Percentiles rank a stretch among this genome's conserved stretches.
phyloP scores from a whole-genome alignment of 805 yeast species.

The Myxozyma udenii region DNA sequence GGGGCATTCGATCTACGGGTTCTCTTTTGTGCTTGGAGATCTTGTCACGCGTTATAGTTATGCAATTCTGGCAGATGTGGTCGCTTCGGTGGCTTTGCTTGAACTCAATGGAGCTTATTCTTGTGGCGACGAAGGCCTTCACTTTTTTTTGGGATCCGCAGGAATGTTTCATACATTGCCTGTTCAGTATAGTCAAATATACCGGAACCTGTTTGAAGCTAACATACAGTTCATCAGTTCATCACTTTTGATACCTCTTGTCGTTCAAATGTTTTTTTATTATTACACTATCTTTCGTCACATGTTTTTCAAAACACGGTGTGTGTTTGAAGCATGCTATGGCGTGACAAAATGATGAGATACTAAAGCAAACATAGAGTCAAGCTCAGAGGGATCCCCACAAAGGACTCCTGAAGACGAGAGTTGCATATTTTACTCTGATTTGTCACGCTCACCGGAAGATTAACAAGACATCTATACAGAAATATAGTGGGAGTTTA shows the following conservation, averaged over 20 bases:
- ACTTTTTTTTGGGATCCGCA: constrained; percentile 17
- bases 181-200: constrained; percentile 32
- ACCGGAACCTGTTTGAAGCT: constrained; percentile 25
- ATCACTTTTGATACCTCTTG: neutral
- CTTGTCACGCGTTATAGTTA: constrained; percentile 31
- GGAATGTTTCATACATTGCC: neutral
- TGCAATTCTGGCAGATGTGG: constrained; percentile 34
- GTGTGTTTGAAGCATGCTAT: neutral
- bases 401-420: constrained; percentile 22
- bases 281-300: neutral
- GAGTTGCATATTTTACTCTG: constrained; percentile 24
- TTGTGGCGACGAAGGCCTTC: constrained; percentile 28
- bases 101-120: constrained; percentile 42
- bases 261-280: neutral
- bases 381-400: constrained; percentile 37
- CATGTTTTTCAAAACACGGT: neutral
- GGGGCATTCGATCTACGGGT: neutral
- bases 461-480: too few species aligned
- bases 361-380: constrained; percentile 36
- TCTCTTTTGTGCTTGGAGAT: constrained; percentile 4
- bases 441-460: constrained; percentile 3
- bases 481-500: too few species aligned
- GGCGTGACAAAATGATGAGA: constrained; percentile 32
- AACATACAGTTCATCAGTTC: neutral
- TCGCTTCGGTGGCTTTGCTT: constrained; percentile 6